Conservation (phyloP, 1,284 basidiomycete genomes). For the Anthracocystis setariae region DNA sequence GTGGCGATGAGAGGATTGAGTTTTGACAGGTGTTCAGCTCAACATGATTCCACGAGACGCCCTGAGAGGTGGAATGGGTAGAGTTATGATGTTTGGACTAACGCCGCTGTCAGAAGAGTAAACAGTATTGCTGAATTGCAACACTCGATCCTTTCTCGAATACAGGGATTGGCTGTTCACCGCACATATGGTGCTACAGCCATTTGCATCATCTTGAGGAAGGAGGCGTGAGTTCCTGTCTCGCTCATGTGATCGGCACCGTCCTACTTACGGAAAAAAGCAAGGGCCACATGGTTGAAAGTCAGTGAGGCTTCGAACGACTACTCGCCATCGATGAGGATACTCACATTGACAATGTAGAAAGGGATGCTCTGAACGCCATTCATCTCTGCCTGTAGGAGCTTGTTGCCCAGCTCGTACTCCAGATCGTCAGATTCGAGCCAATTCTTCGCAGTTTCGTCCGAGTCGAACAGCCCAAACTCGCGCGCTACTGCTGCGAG, state of each 20-base stretch:
- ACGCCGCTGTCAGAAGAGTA: no score
- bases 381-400: conserved; percentile 53
- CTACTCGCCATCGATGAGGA: no score
- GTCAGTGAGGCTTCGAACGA: not conserved
- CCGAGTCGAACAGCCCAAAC: conserved; percentile 27
- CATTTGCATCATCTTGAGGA: conserved; percentile 56
- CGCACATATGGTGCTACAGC: conserved; percentile 45
- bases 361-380: conserved; percentile 53
- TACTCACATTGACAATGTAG: conserved; percentile 51
- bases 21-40: no score
- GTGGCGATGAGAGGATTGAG: no score
- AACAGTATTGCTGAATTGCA: no score
- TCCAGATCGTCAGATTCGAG: conserved; percentile 48
- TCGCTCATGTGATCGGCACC: conserved; percentile 51
- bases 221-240: conserved; percentile 34
- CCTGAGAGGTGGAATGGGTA: no score
- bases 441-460: conserved; percentile 39
- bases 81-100: no score
- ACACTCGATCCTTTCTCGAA: no score
- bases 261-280: conserved; percentile 16
- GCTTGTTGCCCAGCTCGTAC: conserved; percentile 45
- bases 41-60: no score
- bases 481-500: conserved; percentile 33
- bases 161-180: no score
- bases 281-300: not conserved